Conservation (phyloP, 345 rosid genomes). For the Linum usitatissimum region DNA sequence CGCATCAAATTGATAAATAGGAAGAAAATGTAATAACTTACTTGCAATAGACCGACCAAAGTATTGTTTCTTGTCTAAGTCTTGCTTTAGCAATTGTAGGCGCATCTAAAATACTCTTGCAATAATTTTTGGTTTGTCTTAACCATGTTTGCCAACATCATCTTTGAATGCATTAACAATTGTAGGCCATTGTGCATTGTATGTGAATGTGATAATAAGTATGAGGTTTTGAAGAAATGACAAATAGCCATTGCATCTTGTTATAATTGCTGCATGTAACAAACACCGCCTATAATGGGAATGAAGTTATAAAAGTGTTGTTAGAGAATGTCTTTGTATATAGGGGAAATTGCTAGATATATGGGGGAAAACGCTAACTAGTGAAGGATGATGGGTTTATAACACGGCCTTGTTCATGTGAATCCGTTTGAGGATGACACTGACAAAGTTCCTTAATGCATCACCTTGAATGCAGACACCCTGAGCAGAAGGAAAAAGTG, state of each 20-base stretch:
- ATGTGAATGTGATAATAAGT: not conserved
- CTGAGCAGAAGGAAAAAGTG: too few species aligned
- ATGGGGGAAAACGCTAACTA: too few species aligned
- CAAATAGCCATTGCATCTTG: not conserved
- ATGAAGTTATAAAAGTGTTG: too few species aligned
- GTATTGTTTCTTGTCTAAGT: not conserved
- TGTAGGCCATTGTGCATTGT: not conserved
- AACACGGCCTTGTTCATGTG: not conserved
- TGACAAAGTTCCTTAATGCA: too few species aligned
- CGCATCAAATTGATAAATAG: too few species aligned
- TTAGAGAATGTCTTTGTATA: too few species aligned
- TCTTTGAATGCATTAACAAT: not conserved
- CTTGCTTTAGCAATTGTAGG: not conserved
- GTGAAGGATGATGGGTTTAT: not conserved
- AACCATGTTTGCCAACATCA: not conserved
- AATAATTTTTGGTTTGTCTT: not conserved
- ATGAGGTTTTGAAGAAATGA: not conserved
- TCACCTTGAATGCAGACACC: too few species aligned
- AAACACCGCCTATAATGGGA: not conserved
- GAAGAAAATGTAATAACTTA: not conserved
- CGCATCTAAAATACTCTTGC: not conserved
- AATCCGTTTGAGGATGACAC: too few species aligned
- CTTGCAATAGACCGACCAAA: not conserved
- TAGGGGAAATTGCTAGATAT: too few species aligned
- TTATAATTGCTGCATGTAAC: not conserved